Conservation (phyloP, 2,329 filamentous ascomycete species). For the Keithomyces neogunnii region DNA sequence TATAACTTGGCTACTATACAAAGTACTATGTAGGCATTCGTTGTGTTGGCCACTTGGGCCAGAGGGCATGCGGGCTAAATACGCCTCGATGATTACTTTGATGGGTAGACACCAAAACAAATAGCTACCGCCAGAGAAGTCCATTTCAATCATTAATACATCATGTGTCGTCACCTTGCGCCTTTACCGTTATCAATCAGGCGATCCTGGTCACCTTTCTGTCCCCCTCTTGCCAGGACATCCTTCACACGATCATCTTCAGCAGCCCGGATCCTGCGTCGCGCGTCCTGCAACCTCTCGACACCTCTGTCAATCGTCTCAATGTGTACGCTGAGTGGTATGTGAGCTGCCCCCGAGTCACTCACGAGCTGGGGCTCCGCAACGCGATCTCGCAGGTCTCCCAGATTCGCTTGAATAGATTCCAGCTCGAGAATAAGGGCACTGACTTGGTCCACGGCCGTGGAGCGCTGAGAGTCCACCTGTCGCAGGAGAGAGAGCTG, state of each 20-base stretch:
- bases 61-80: too few species aligned
- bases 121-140: neutral
- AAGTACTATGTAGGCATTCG: too few species aligned
- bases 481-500: slow-evolving; percentile 57
- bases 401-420: slow-evolving; percentile 61
- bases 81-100: too few species aligned
- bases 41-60: too few species aligned
- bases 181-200: slow-evolving; percentile 28
- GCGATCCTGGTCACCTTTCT: slow-evolving; percentile 30
- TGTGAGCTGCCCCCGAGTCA: slow-evolving; percentile 26
- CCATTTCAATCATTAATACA: neutral
- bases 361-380: slow-evolving; percentile 54
- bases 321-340: slow-evolving; percentile 67
- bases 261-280: slow-evolving; percentile 47
- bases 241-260: slow-evolving; percentile 51
- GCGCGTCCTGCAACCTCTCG: slow-evolving; percentile 58
- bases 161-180: neutral
- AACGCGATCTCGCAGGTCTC: slow-evolving; percentile 64
- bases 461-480: slow-evolving; percentile 57
- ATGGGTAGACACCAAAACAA: too few species aligned
- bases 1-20: too few species aligned
- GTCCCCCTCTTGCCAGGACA: slow-evolving; percentile 37
- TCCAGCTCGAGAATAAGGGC: slow-evolving; percentile 64
- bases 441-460: slow-evolving; percentile 60
- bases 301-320: slow-evolving; percentile 66